Evolutionary conservation across 2,329 filamentous ascomycete species (phyloP), one percentile per base, ranked within the genome.

Genomic region (Karstenula rhodostoma): DNA sequence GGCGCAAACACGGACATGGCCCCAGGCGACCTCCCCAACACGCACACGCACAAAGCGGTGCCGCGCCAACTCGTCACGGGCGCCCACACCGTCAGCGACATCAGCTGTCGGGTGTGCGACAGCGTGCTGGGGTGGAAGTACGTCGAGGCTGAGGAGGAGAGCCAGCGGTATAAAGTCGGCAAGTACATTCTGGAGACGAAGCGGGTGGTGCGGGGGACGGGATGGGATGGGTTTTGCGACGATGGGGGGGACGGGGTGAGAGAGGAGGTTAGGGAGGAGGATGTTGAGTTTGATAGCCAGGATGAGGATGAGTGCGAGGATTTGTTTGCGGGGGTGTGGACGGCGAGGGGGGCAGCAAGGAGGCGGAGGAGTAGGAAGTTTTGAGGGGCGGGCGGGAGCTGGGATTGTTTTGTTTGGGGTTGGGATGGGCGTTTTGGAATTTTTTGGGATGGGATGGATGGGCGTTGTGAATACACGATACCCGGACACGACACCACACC

Each of bases 301-400:
- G 87, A 89, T 71, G 87, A 89, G 68, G 87, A 89, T 61, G 87
- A 89, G 74, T 89, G 87, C 61, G 87, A 89, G 74, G 87, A 89
- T 72, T 65, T 89, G 32, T 89, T 89, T 69, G 80, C 85, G 17
- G 87, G 87, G 0, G 80, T 87, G 22, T 89, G 87, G 87, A 87
- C 79, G 60, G 81, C 84, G 17, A 80, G 82, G 59, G 67, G 86
- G 57, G 87, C 87, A 43, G 76, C 72, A 68, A 75, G 79, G 77
- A 65, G 74, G 58, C 64, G 73, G 63, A 67, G 37, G 65, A 37
- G 52, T 12, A 61, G 47, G 50, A 48, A 37, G 13, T 59, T 61
- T 32, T 56, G 23, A 42, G 3, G 42, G 25, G 22, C 7, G 33
- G 5, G n/a, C n/a, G n/a, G 51, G 33, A 5, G 17, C 17, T 23